Conservation (phyloP, 805 yeast genomes). For the Metschnikowia orientalis region DNA sequence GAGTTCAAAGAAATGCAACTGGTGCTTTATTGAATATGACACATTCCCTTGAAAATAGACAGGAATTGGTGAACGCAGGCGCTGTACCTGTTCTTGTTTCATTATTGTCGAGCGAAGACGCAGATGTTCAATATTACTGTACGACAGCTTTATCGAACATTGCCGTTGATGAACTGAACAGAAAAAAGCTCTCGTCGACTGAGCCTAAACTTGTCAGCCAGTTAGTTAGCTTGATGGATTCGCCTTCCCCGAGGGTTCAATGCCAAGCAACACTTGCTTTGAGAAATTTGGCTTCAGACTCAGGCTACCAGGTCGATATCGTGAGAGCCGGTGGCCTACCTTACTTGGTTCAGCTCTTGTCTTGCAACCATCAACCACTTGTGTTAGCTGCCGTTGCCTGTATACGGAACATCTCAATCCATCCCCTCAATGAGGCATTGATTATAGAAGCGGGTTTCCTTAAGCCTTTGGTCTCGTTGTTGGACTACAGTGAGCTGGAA, state of each 20-base stretch:
- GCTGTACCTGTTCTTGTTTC: constrained; percentile 96
- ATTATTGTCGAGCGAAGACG: constrained; percentile 76
- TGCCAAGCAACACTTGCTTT: constrained; percentile 97
- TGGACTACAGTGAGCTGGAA: constrained; percentile 82
- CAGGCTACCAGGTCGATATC: constrained; percentile 91
- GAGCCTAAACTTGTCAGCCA: constrained; percentile 90
- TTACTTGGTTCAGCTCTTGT: constrained; percentile 82
- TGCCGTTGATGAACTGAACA: constrained; percentile 91
- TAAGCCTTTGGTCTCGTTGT: constrained; percentile 79
- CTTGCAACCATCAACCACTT: constrained; percentile 85
- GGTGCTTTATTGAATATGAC: constrained; percentile 98
- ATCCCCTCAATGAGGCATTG: constrained; percentile 91
- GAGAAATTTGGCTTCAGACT: constrained; percentile 93
- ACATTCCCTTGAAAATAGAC: constrained; percentile 93
- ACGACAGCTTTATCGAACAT: constrained; percentile 95
- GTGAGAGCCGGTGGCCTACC: constrained; percentile 95
- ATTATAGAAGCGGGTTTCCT: constrained; percentile 96
- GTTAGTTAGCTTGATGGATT: constrained; percentile 86
- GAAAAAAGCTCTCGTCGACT: constrained; percentile 82
- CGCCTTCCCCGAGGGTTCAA: constrained; percentile 90
- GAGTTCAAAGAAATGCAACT: constrained; percentile 98
- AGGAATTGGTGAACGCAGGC: constrained; percentile 94
- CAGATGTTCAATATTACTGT: constrained; percentile 97
- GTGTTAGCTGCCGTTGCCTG: constrained; percentile 97
- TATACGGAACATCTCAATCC: constrained; percentile 93